These are phyloP conservation scores for Paxillus ammoniavirescens DNA, from an alignment of 768 basidiomycete species.

Conservation along the genomic window DNA sequence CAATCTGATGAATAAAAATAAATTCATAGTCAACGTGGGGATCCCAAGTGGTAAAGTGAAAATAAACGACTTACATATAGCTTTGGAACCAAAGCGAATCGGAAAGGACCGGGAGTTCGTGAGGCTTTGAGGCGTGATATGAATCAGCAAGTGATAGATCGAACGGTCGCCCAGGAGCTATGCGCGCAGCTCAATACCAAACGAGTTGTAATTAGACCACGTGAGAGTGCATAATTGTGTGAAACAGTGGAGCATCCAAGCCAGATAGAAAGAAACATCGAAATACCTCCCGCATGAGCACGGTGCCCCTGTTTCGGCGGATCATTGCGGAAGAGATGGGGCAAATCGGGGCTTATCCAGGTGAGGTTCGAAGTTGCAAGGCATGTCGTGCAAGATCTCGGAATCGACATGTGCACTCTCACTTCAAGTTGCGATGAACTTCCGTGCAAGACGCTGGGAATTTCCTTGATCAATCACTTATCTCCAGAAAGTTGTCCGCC, in stretches of 20 bases:
- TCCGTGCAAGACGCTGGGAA: too few species aligned
- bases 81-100: not conserved
- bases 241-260: not conserved
- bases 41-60: not conserved
- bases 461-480: too few species aligned
- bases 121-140: not conserved
- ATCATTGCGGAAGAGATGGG: not conserved
- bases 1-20: not conserved
- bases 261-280: too few species aligned
- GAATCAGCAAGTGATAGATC: not conserved
- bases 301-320: not conserved
- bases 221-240: not conserved
- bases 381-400: too few species aligned
- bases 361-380: too few species aligned
- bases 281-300: not conserved
- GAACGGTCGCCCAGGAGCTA: not conserved
- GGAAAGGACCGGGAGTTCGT: not conserved
- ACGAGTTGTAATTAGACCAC: not conserved
- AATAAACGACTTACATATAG: not conserved
- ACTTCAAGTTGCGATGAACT: too few species aligned
- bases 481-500: too few species aligned
- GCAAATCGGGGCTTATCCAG: not conserved
- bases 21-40: too few species aligned
- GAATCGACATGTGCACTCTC: too few species aligned
- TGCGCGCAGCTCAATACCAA: not conserved